Evolutionary conservation across 2,329 filamentous ascomycete species (phyloP).

Genomic region (Grosmannia serpens): DNA sequence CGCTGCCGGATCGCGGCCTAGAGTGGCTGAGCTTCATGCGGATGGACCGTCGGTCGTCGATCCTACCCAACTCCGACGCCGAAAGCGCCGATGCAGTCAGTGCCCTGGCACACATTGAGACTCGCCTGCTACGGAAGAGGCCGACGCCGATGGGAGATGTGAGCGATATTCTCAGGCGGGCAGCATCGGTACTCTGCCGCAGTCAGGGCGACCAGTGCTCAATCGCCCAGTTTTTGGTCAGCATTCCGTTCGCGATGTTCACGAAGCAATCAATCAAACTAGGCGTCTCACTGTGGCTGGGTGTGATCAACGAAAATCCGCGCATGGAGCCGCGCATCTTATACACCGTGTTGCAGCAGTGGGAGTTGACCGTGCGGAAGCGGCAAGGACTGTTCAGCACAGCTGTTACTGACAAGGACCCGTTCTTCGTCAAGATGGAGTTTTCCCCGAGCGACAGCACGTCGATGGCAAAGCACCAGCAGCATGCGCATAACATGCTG

Average conservation of each 20-base stretch:
- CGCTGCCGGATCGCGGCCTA: conserved; percentile 54
- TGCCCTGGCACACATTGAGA: conserved; percentile 62
- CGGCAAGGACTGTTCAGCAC: conserved; percentile 72
- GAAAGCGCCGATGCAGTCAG: conserved; percentile 49
- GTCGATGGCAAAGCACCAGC: conserved; percentile 61
- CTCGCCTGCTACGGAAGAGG: conserved; percentile 56
- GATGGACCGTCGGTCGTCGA: conserved; percentile 38
- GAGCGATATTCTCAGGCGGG: conserved; percentile 69
- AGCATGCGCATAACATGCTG: conserved; percentile 69
- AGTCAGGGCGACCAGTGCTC: conserved; percentile 63
- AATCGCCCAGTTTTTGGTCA: conserved; percentile 77
- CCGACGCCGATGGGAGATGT: conserved; percentile 62
- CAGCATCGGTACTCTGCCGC: conserved; percentile 76
- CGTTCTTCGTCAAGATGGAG: conserved; percentile 84
- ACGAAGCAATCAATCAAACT: conserved; percentile 93
- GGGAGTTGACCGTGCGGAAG: conserved; percentile 73
- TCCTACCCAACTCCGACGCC: conserved; percentile 37
- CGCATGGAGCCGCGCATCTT: conserved; percentile 76
- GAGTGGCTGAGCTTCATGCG: conserved; percentile 52
- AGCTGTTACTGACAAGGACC: conserved; percentile 63
- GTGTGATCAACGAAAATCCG: conserved; percentile 92
- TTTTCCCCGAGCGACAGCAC: conserved; percentile 84
- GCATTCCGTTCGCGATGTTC: conserved; percentile 85
- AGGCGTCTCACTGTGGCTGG: conserved; percentile 90
- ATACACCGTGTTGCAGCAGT: conserved; percentile 77